Conservation (phyloP, 2,329 filamentous ascomycete species). For the Domatiomyces catenatus region DNA sequence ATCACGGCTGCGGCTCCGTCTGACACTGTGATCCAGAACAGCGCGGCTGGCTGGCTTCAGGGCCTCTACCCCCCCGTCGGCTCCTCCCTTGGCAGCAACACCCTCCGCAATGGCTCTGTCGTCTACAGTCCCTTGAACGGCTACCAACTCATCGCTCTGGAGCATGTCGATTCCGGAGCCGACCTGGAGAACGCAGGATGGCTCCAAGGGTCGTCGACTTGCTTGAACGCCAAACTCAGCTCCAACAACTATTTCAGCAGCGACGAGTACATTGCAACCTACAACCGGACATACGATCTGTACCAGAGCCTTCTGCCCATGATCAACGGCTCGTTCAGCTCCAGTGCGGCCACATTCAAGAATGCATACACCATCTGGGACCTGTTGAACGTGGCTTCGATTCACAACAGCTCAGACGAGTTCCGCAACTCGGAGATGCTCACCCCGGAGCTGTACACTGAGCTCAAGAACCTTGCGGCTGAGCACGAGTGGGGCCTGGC, state of each 20-base stretch:
- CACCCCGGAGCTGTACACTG: constrained; percentile 46
- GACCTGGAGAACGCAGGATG: constrained; percentile 43
- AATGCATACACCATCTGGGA: constrained; percentile 54
- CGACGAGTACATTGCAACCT: constrained; percentile 32
- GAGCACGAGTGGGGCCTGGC: constrained; percentile 68
- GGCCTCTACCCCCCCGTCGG: constrained; percentile 71
- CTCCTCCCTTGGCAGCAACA: constrained; percentile 36
- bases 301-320: constrained; percentile 38
- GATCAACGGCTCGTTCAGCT: constrained; percentile 36
- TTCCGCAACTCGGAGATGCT: constrained; percentile 47
- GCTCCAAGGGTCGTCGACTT: constrained; percentile 43
- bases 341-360: constrained; percentile 38
- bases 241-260: constrained; percentile 45
- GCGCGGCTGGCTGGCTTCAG: constrained; percentile 50
- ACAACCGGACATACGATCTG: constrained; percentile 37
- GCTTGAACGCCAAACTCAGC: constrained; percentile 39
- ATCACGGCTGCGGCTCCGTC: constrained; percentile 56
- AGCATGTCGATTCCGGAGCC: constrained; percentile 43
- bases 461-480: constrained; percentile 60
- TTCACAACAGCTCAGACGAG: constrained; percentile 43
- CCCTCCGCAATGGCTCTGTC: constrained; percentile 53
- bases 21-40: constrained; percentile 66
- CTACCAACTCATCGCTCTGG: constrained; percentile 71
- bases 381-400: constrained; percentile 45
- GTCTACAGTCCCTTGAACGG: constrained; percentile 57